Base-by-base conservation (phyloP, 140 eudicot genomes). In the Stevia rebaudiana region DNA sequence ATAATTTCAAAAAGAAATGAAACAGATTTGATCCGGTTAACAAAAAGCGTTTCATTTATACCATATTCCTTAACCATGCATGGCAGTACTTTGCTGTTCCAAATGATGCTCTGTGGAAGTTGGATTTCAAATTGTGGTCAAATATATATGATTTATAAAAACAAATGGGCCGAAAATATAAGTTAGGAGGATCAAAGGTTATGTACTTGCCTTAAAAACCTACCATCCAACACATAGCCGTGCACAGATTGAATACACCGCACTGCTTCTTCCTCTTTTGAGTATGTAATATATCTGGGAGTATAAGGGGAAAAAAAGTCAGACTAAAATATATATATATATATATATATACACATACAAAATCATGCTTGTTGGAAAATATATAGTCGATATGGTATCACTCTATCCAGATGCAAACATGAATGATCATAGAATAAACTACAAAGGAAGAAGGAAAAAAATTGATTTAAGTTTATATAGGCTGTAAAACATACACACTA, bases 41-140 rank as follows among this genome's bases (percentile, higher is more conserved):
- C 58, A 49, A 47, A 47, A 16, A 70, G 69, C 76, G 48, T 31
- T 22, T 28, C 63, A 16, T 57, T 25, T 57, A 54, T 86, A 90
- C 97, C 94, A 73, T 75, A 70, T 82, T 86, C 61, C 82, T 81
- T 81, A 90, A 74, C 97, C 97, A 90, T 42, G 94, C 86, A 86
- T 90, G 97, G 57, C 95, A 90, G 65, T 90, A 90, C 62, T 90
- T 90, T 25, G 97, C 95, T 48, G 97, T 86, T 69, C 97, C 97
- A 76, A 90, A 90, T 15, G 95, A 90, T 73, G 97, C 97, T 64
- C 97, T 90, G 84, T 63, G 58, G 31, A 81, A 59, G 46, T 9
- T 49, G 4, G 17, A 28, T 37, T 63, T 16, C 23, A 60, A 51
- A 42, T 31, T 55, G 65, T 37, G 35, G 49, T 31, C 22, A 71